Base-by-base conservation (phyloP, 2,329 filamentous ascomycete genomes). In the Zelopaecilomyces penicillatus region DNA sequence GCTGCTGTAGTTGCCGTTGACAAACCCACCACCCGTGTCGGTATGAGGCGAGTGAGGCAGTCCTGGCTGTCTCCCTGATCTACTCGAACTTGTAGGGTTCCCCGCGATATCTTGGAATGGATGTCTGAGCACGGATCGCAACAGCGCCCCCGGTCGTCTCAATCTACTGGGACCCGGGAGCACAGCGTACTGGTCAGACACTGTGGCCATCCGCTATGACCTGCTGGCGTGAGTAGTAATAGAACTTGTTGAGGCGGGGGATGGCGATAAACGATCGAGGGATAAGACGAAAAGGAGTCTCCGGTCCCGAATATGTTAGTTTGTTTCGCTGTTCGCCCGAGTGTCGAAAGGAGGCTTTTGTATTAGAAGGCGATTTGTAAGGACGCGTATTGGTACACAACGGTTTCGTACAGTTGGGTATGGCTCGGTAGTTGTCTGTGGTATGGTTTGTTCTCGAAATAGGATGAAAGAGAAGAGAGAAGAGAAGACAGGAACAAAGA, bases 131-230 rank as follows among this genome's bases (percentile, higher is more conserved):
- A 47, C 45, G 33, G 45, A 30, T 47, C 41, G 42, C 19, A 47
- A 37, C 42, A 47, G 42, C 34, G 45, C 45, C 44, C 45, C 45
- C 45, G 45, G 45, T 36, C 45, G 45, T 41, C 42, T 38, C 11
- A 9, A 37, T 35, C 45, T 35, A 33, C 27, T 32, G 36, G 37
- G 45, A 33, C 37, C 27, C 42, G 45, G 45, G 42, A 47, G 45
- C 45, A 47, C 45, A 41, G 37, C 38, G 35, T 47, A 47, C 30
- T 39, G 45, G 37, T 47, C 45, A 41, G 43, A 38, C 38, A 47
- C 38, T 26, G 45, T 42, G 37, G 45, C 45, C 45, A 47, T 47
- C 38, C 42, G 45, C 42, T 41, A 34, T 34, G 32, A n/a, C 32
- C 32, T 9, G 9, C n/a, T 9, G 32, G 32, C 32, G 32, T 34